Percentiles rank a stretch among this genome's conserved stretches.
Conservation (phyloP, 2,329 filamentous ascomycete species). For the Ceratocystis cubensis region DNA sequence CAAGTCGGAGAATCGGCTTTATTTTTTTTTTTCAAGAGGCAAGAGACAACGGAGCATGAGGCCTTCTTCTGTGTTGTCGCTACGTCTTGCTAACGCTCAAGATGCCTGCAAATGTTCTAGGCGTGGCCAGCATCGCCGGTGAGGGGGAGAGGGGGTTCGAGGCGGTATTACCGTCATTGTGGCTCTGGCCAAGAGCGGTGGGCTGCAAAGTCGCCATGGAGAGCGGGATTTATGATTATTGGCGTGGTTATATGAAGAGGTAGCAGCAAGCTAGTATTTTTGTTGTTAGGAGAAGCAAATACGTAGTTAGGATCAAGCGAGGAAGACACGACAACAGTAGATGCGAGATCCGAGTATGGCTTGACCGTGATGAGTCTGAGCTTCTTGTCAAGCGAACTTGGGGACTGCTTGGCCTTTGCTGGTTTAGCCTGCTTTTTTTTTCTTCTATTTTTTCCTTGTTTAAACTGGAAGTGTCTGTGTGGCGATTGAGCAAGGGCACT, state of each 20-base stretch:
- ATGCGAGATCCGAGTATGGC: neutral
- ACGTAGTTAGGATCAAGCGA: too few relatives aligned
- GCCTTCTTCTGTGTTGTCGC: too few relatives aligned
- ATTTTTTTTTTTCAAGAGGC: neutral
- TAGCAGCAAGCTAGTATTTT: neutral
- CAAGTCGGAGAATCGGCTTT: slow-evolving; percentile 3
- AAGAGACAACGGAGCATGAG: neutral
- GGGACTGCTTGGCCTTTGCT: slow-evolving; percentile 1
- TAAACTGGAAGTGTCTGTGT: neutral
- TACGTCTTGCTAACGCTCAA: neutral
- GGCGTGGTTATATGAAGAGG: neutral
- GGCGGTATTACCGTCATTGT: slow-evolving; percentile 1
- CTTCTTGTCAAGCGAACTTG: neutral
- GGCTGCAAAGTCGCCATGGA: neutral
- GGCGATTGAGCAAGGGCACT: neutral
- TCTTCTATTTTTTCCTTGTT: neutral
- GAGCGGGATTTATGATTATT: neutral
- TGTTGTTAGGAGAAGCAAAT: neutral
- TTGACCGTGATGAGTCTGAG: neutral
- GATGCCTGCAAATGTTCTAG: neutral
- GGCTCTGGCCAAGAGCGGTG: neutral
- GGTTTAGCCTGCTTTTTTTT: neutral
- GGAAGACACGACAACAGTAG: neutral
- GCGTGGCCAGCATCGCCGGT: neutral
- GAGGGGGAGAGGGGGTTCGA: neutral